Base-by-base conservation (phyloP, 2,329 filamentous ascomycete genomes). In the Didymellaceae sp. region DNA sequence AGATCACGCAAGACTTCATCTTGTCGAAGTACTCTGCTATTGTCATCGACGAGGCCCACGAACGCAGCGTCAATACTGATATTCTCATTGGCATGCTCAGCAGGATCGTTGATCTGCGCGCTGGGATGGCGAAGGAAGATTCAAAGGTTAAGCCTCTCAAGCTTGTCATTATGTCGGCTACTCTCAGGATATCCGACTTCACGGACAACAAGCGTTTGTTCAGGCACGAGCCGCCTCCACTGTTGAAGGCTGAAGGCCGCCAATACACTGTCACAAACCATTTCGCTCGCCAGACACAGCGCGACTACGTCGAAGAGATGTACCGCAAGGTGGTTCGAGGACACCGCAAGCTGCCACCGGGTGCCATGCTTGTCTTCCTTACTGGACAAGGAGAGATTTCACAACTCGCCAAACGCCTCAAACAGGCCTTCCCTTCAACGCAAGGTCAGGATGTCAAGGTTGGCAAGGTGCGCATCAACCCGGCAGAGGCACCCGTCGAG, bases 21-120 rank as follows among this genome's bases (percentile, higher is more conserved):
- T 76, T 99, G 34, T 85, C 82, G 40, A 95, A 95, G 63, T 99
- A 99, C 73, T 97, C 93, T 0, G 89, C 89, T 11, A 89, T 99
- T 43, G 84, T 99, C 39, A 93, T 99, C 54, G 94, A 99, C 65
- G 94, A 99, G 74, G 94, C 94, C 1, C 94, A 99, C 77, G 94
- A 99, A 72, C 85, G 95, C 63, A 97, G 91, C 65, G 90, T 97
- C 64, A 97, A 99, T 68, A 99, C 95, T 0, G 95, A 99, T 71
- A 95, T 99, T 31, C 77, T 99, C n/a, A 92, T 99, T 59, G 94
- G 94, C 41, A 95, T 99, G 86, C 84, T 97, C 13, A 97, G 92
- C 67, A 86, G 93, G 66, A 91, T 97, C 25, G 90, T 97, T 38
- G 90, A 91, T 61, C 77, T 97, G 45, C 84, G 94, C 52, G 83